Percentiles rank a stretch among this genome's conserved stretches.
phyloP scores from a whole-genome alignment of 495 filamentous ascomycete species.

The Neurospora africana region DNA sequence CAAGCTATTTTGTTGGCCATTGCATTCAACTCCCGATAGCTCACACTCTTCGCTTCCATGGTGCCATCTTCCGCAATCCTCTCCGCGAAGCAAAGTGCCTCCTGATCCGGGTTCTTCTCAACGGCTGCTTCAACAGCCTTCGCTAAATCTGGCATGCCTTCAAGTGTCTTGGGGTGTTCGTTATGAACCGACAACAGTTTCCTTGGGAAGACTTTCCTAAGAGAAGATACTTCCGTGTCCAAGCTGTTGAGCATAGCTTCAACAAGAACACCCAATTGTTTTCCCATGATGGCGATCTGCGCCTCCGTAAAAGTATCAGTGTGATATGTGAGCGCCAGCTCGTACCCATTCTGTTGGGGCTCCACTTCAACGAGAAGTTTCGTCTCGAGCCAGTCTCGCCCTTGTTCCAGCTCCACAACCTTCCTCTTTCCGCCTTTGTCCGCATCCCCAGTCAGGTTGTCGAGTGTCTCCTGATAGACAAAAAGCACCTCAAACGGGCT shows the following conservation, averaged over 20 bases:
- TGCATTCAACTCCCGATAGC: constrained; percentile 52
- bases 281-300: constrained; percentile 37
- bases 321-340: constrained; percentile 45
- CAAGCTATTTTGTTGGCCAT: constrained; percentile 55
- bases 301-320: constrained; percentile 29
- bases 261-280: constrained; percentile 26
- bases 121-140: constrained; percentile 44
- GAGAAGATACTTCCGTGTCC: constrained; percentile 16
- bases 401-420: background rate
- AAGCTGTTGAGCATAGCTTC: constrained; percentile 29
- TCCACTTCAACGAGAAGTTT: constrained; percentile 62
- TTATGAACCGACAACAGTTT: constrained; percentile 42
- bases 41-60: constrained; percentile 31
- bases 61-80: constrained; percentile 22
- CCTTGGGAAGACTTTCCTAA: constrained; percentile 23
- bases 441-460: constrained; percentile 7
- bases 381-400: constrained; percentile 59
- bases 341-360: constrained; percentile 42
- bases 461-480: constrained; percentile 64
- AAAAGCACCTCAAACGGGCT: constrained; percentile 60
- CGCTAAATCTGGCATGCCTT: constrained; percentile 29
- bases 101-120: constrained; percentile 32
- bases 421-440: constrained; percentile 11
- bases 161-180: constrained; percentile 8
- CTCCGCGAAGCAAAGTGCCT: constrained; percentile 51